These are phyloP conservation scores for Melastoma candidum DNA, from an alignment of 441 rosid species.

Conservation along the genomic window DNA sequence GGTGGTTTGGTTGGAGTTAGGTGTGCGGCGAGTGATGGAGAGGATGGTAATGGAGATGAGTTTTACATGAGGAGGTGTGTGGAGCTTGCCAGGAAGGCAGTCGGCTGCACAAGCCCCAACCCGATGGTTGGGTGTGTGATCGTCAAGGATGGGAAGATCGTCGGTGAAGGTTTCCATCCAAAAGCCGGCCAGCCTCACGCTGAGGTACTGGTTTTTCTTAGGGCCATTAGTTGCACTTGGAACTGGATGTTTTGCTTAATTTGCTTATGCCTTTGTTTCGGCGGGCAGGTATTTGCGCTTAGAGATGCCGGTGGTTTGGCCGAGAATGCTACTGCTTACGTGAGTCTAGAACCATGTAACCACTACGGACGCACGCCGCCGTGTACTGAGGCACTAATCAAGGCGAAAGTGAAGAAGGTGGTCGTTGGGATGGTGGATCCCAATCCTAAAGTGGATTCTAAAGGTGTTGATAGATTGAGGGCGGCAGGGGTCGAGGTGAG, in stretches of 20 bases:
- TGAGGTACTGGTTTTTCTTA: constrained; percentile 41
- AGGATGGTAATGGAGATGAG: constrained; percentile 31
- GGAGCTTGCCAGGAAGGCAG: constrained; percentile 67
- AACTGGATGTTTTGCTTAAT: too few relatives aligned
- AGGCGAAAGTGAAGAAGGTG: constrained; percentile 83
- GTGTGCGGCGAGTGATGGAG: constrained; percentile 17
- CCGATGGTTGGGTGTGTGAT: constrained; percentile 94
- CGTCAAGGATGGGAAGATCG: constrained; percentile 72
- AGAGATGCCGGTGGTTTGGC: constrained; percentile 75
- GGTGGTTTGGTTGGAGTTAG: constrained; percentile 19
- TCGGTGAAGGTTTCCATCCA: constrained; percentile 93
- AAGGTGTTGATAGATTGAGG: constrained; percentile 50
- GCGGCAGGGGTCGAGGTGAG: constrained; percentile 72
- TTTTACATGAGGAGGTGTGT: constrained; percentile 70
- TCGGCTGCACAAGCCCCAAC: constrained; percentile 82
- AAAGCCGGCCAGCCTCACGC: constrained; percentile 98
- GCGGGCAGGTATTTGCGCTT: constrained; percentile 70
- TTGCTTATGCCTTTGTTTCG: neutral
- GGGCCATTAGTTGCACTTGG: too few relatives aligned
- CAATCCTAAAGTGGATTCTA: constrained; percentile 79
- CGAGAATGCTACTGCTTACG: constrained; percentile 82
- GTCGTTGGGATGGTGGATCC: constrained; percentile 93
- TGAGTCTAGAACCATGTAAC: constrained; percentile 91
- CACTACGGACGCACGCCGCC: constrained; percentile 92
- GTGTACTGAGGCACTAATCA: constrained; percentile 67